Base-by-base conservation (phyloP, 805 yeast species). In the Brettanomyces nanus region DNA sequence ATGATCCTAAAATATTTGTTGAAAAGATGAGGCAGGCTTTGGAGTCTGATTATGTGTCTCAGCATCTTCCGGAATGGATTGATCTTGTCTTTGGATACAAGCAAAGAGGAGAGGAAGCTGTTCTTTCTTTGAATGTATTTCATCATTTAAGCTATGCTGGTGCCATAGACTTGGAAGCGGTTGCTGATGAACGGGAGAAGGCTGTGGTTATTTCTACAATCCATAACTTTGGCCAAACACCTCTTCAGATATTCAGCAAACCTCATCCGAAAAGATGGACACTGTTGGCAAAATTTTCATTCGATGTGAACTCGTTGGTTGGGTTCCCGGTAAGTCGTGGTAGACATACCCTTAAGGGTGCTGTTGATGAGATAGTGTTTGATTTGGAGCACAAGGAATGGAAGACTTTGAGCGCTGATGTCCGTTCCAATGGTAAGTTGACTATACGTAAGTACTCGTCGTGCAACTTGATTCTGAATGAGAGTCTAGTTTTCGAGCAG, bases 161-260 rank as follows among this genome's bases (percentile, higher is more conserved):
- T 2, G 85, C 89, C 0, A 78, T 84, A 15, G 77, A 86, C 53
- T 61, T 86, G 38, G 95, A 85, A 43, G 68, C 68, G 18, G 80
- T 86, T 40, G 68, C 73, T 42, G 89, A 85, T 52, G 85, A 77
- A 27, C 68, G 71, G 43, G 95, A 86, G 56, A 69, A 79, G 45
- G 66, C 77, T 28, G 90, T 95, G 1, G 69, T 82, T 3, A 81
- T 85, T 18, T 89, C 95, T 2, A 82, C 83, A 48, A 86, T 86
- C 36, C 92, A 87, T 53, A 86, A 86, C 57, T 86, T 86, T 66
- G 96, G 96, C 0, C 96, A 86, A 53, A 86, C 95, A 0, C 96
- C 96, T 1, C 52, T 71, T 35, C 84, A 81, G 47, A 61, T 87
- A 9, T 85, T 87, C 48, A 63, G 61, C 14, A 71, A 69, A 36